Conservation (phyloP, 768 basidiomycete genomes). For the Boletus reticulatus region DNA sequence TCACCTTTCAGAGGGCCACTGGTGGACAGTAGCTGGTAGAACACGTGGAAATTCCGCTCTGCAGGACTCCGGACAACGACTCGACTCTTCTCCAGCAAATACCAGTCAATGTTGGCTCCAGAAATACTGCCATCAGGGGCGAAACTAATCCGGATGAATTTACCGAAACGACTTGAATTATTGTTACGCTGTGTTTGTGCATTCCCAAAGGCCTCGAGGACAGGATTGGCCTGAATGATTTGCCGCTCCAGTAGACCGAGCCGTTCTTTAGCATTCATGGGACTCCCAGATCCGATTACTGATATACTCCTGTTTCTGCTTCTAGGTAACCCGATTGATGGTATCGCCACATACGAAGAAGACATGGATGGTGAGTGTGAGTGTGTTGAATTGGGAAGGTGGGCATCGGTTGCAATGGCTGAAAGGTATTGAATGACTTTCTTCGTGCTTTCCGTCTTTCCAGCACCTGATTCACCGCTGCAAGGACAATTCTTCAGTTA, state of each 20-base stretch:
- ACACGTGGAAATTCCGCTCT: conserved; percentile 95
- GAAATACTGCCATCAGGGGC: conserved; percentile 91
- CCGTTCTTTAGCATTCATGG: conserved; percentile 63
- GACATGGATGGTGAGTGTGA: conserved; percentile 64
- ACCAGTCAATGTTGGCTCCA: conserved; percentile 99
- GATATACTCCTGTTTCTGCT: conserved; percentile 54
- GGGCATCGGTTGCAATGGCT: conserved; percentile 86
- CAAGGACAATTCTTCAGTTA: conserved; percentile 6
- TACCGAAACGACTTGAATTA: conserved; percentile 98
- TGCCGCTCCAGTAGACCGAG: conserved; percentile 92
- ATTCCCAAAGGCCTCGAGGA: conserved; percentile 97
- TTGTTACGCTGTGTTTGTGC: conserved; percentile 98
- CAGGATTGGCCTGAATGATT: conserved; percentile 96
- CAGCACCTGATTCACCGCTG: conserved; percentile 98
- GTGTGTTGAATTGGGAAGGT: conserved; percentile 56
- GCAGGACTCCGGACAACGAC: conserved; percentile 86
- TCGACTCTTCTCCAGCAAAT: conserved; percentile 94
- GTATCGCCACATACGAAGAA: conserved; percentile 54
- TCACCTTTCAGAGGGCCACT: conserved; percentile 66
- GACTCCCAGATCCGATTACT: conserved; percentile 42
- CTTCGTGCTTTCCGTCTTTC: conserved; percentile 98
- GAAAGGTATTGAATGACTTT: conserved; percentile 99
- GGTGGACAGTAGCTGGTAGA: conserved; percentile 91
- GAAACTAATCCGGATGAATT: conserved; percentile 96
- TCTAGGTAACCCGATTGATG: conserved; percentile 67